These are phyloP conservation scores for Verticillium dahliae DNA, from an alignment of 2,329 filamentous ascomycete genomes.

Conservation along the genomic window DNA sequence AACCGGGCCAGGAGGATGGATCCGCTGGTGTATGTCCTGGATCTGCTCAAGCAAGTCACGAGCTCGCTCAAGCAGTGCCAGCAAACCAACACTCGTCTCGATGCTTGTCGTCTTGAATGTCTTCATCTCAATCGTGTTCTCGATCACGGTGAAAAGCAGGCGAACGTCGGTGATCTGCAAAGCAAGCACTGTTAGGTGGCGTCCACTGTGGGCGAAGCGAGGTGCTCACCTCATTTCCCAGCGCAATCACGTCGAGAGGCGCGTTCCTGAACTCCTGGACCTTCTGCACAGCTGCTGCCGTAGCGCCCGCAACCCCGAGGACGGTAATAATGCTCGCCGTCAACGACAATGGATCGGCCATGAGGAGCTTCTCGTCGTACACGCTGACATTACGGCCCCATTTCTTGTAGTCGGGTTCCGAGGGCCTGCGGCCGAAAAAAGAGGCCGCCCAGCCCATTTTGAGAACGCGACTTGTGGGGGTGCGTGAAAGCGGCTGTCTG, in stretches of 20 bases:
- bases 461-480: not conserved
- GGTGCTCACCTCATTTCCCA: not conserved
- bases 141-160: not conserved
- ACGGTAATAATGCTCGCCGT: not conserved
- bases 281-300: not conserved
- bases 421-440: not conserved
- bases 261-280: not conserved
- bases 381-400: not conserved
- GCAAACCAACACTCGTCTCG: not conserved
- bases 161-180: not conserved
- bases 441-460: not conserved
- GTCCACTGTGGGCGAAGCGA: not conserved
- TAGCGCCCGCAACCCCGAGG: not conserved
- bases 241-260: not conserved
- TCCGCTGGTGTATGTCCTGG: not conserved
- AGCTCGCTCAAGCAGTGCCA: not conserved
- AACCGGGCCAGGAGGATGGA: not conserved
- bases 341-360: not conserved
- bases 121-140: not conserved
- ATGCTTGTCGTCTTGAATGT: not conserved
- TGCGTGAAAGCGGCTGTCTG: not conserved
- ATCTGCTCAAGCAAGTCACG: not conserved
- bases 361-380: not conserved
- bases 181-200: not conserved
- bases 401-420: not conserved